These are phyloP conservation scores for Amauroascus niger DNA, from an alignment of 2,329 filamentous ascomycete genomes.

Conservation along the genomic window DNA sequence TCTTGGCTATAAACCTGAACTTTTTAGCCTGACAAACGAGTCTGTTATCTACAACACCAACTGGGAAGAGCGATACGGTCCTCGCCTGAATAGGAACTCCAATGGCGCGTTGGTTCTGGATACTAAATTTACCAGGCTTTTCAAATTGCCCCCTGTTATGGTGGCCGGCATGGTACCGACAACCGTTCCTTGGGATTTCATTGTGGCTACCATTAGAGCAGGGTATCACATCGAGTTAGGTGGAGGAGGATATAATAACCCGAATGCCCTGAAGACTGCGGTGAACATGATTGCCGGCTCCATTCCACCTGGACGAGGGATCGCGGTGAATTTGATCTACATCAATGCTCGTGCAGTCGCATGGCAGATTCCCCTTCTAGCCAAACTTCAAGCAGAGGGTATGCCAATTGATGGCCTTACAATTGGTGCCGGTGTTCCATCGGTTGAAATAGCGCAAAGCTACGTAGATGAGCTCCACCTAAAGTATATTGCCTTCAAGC, in stretches of 20 bases:
- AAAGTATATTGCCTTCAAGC: slow-evolving; percentile 91
- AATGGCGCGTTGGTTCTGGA: slow-evolving; percentile 73
- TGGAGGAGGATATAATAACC: slow-evolving; percentile 80
- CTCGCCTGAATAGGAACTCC: slow-evolving; percentile 80
- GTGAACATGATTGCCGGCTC: slow-evolving; percentile 73
- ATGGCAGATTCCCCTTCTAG: slow-evolving; percentile 83
- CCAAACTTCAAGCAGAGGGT: slow-evolving; percentile 68
- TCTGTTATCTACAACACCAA: slow-evolving; percentile 77
- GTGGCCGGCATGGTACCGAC: slow-evolving; percentile 90
- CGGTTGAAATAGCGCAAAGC: slow-evolving; percentile 82
- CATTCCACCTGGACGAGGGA: slow-evolving; percentile 76
- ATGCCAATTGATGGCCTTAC: slow-evolving; percentile 85
- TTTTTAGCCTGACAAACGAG: slow-evolving; percentile 92
- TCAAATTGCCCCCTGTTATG: slow-evolving; percentile 77
- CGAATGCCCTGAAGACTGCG: slow-evolving; percentile 70
- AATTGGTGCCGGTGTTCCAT: slow-evolving; percentile 87
- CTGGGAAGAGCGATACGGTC: slow-evolving; percentile 83
- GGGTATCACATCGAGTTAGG: slow-evolving; percentile 87
- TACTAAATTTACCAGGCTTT: slow-evolving; percentile 85
- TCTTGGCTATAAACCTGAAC: slow-evolving; percentile 78
- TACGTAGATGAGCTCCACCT: slow-evolving; percentile 87
- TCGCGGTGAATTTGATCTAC: slow-evolving; percentile 83
- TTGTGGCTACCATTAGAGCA: slow-evolving; percentile 84
- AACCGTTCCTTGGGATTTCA: slow-evolving; percentile 84
- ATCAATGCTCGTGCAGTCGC: slow-evolving; percentile 80